Conservation (phyloP, 345 rosid genomes). For the Combretum micranthum region DNA sequence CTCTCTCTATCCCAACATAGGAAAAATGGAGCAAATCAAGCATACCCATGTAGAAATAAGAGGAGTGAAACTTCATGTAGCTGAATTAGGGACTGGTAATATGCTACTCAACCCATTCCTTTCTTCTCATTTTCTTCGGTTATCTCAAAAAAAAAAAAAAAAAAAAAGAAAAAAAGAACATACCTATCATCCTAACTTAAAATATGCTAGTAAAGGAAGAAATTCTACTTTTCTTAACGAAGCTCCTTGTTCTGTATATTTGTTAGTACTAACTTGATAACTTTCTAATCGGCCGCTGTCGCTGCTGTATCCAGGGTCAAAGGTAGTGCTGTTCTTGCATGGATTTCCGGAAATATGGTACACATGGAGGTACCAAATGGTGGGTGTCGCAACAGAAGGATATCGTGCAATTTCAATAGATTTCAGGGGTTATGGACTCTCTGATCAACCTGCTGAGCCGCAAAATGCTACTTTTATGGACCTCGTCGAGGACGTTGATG, state of each 20-base stretch:
- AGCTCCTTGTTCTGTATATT: too few species aligned
- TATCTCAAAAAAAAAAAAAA: too few species aligned
- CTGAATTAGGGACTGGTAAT: too few species aligned
- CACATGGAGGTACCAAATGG: slow-evolving; percentile 41
- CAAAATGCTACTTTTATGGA: slow-evolving; percentile 23
- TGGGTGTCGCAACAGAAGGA: slow-evolving; percentile 24
- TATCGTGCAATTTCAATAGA: slow-evolving; percentile 23
- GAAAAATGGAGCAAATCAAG: slow-evolving; percentile 32
- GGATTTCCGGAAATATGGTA: slow-evolving; percentile 44
- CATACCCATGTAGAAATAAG: slow-evolving; percentile 29
- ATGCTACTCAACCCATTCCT: too few species aligned
- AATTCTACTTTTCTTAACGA: too few species aligned
- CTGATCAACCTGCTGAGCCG: slow-evolving; percentile 28
- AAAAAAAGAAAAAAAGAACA: too few species aligned
- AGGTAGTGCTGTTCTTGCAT: slow-evolving; percentile 27
- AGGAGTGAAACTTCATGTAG: slow-evolving; percentile 5
- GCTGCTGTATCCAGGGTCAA: too few species aligned
- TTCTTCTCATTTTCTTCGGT: too few species aligned
- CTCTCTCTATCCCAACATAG: neutral
- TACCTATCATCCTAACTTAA: too few species aligned
- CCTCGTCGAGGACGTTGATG: slow-evolving; percentile 19
- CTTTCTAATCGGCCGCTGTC: too few species aligned
- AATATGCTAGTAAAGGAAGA: too few species aligned
- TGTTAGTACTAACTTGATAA: too few species aligned
- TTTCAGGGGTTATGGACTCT: slow-evolving; percentile 44